Evolutionary conservation across 1,139 yeast genomes (phyloP).

Genomic region (Diutina mesorugosa): DNA sequence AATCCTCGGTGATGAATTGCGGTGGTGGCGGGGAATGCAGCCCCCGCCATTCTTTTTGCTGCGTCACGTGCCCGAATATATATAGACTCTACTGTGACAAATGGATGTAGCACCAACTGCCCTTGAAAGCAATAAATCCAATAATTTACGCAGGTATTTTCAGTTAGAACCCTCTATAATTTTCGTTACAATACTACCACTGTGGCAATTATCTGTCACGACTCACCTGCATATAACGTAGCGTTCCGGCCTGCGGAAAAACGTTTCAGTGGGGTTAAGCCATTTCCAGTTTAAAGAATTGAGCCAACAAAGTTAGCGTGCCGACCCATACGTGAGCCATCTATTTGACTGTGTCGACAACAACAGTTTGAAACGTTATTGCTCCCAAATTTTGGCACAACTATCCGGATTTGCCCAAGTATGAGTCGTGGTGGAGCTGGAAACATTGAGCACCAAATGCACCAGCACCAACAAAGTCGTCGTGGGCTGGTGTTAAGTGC

Average conservation of each 20-base stretch:
- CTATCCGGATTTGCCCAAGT: neutral
- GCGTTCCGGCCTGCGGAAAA: neutral
- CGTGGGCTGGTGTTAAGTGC: neutral
- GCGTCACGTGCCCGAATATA: neutral
- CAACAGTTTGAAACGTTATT: neutral
- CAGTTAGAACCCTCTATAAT: too few relatives aligned
- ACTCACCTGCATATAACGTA: neutral
- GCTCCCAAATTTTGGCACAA: neutral
- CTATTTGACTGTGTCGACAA: neutral
- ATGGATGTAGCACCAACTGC: too few relatives aligned
- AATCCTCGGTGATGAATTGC: neutral
- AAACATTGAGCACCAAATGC: neutral
- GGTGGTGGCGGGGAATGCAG: neutral
- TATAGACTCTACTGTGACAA: neutral
- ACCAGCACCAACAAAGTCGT: neutral
- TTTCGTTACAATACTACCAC: too few relatives aligned
- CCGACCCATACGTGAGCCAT: neutral
- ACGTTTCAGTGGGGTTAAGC: neutral
- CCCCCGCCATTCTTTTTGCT: neutral
- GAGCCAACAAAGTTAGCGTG: neutral
- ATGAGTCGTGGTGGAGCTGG: slow-evolving; percentile 1
- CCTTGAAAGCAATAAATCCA: too few relatives aligned
- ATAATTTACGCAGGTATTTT: too few relatives aligned
- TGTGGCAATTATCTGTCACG: neutral
- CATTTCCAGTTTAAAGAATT: neutral